phyloP scores from a whole-genome alignment of 768 basidiomycete species.

The Cystofilobasidium macerans region DNA sequence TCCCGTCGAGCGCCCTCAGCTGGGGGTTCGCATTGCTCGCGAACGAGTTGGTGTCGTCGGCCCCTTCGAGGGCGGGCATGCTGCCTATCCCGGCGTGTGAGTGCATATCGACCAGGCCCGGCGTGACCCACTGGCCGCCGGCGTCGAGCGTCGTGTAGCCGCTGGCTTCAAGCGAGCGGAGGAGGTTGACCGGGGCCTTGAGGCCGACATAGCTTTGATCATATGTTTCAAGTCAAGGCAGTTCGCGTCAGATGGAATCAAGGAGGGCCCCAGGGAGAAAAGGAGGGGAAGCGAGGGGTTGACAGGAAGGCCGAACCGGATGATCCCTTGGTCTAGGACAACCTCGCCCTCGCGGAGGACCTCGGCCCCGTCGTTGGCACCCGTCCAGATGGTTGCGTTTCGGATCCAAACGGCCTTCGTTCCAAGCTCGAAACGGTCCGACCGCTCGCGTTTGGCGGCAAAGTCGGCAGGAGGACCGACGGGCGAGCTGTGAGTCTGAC shows the following conservation, averaged over 20 bases:
- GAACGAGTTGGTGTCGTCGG: constrained; percentile 5
- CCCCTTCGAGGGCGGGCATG: not conserved
- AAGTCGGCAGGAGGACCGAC: constrained; percentile 31
- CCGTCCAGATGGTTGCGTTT: constrained; percentile 74
- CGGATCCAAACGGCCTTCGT: constrained; percentile 49
- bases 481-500: constrained; percentile 31
- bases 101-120: constrained; percentile 41
- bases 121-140: constrained; percentile 62
- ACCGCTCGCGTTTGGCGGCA: constrained; percentile 27
- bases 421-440: constrained; percentile 40
- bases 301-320: constrained; percentile 33
- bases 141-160: constrained; percentile 48
- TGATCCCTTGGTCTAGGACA: constrained; percentile 53
- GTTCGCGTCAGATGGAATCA: no score
- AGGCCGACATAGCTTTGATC: constrained; percentile 44
- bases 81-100: constrained; percentile 15
- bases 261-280: no score
- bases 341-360: constrained; percentile 50
- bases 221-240: no score
- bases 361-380: constrained; percentile 50
- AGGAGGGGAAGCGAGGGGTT: no score
- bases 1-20: constrained; percentile 69
- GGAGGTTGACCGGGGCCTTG: constrained; percentile 43
- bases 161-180: constrained; percentile 58
- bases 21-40: constrained; percentile 28